Percentiles rank a stretch among this genome's conserved stretches.
phyloP scores from a whole-genome alignment of 108 stramenopile species.

The Craspedostauros australis region DNA sequence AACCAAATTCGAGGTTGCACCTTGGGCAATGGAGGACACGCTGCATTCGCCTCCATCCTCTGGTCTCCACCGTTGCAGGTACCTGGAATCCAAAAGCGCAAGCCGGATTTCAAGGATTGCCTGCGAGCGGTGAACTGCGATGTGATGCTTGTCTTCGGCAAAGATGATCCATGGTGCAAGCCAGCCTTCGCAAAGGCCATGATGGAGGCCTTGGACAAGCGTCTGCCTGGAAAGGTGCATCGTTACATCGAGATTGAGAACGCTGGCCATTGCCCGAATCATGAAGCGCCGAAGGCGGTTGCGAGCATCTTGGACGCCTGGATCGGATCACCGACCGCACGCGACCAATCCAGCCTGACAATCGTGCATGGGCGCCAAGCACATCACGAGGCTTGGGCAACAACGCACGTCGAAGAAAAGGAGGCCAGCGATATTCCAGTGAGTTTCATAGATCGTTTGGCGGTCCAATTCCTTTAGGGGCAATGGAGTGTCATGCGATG shows the following conservation, averaged over 20 bases:
- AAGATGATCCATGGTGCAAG: conserved; percentile 74
- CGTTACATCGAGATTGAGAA: conserved; percentile 68
- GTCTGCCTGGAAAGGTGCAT: conserved; percentile 13
- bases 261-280: conserved; percentile 78
- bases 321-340: conserved; percentile 17
- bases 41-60: conserved; percentile 76
- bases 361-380: neutral
- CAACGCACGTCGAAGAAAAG: conserved; percentile 29
- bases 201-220: conserved; percentile 16
- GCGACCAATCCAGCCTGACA: conserved; percentile 13
- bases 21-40: conserved; percentile 76
- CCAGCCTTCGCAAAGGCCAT: conserved; percentile 31
- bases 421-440: conserved; percentile 36
- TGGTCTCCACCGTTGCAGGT: conserved; percentile 56
- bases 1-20: conserved; percentile 62
- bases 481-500: too few relatives aligned
- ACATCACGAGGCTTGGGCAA: conserved; percentile 54
- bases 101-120: conserved; percentile 35
- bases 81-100: neutral
- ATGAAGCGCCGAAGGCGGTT: conserved; percentile 75
- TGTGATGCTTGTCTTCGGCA: conserved; percentile 64
- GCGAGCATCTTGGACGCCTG: conserved; percentile 37
- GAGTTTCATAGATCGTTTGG: conserved; percentile 37
- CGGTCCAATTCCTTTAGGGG: conserved; percentile 21
- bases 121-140: conserved; percentile 44